Percentiles rank a stretch among this genome's conserved stretches.
phyloP scores from a whole-genome alignment of 2,329 filamentous ascomycete species.

The Colletotrichum abscissum region DNA sequence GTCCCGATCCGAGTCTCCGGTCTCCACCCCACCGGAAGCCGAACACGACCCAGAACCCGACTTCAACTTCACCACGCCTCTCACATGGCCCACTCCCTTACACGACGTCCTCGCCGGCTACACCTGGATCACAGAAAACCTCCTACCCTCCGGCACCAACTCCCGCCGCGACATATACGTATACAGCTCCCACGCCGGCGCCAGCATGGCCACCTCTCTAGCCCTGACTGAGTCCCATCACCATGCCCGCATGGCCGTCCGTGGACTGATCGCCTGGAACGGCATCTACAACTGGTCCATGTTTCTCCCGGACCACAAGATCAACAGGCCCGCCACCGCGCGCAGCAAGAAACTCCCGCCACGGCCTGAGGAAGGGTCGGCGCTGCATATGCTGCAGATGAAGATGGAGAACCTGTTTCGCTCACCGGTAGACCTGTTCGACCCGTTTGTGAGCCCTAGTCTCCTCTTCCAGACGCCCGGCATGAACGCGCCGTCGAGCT shows the following conservation, averaged over 20 bases:
- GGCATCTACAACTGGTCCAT: slow-evolving; percentile 74
- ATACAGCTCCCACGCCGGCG: slow-evolving; percentile 69
- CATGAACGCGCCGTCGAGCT: slow-evolving; percentile 56
- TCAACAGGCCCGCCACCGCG: slow-evolving; percentile 46
- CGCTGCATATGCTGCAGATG: slow-evolving; percentile 50
- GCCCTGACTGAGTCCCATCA: slow-evolving; percentile 66
- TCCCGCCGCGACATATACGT: slow-evolving; percentile 57
- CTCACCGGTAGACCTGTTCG: slow-evolving; percentile 62
- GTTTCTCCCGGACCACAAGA: slow-evolving; percentile 64
- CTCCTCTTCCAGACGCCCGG: slow-evolving; percentile 69
- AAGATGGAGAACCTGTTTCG: slow-evolving; percentile 58
- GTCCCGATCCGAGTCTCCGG: slow-evolving; percentile 50
- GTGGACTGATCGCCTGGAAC: slow-evolving; percentile 67
- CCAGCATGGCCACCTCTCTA: slow-evolving; percentile 65
- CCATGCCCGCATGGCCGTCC: slow-evolving; percentile 57
- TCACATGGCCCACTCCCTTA: slow-evolving; percentile 66
- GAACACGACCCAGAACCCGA: slow-evolving; percentile 12
- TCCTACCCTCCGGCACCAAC: slow-evolving; percentile 48
- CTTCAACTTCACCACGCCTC: slow-evolving; percentile 38
- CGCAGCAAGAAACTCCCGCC: slow-evolving; percentile 30
- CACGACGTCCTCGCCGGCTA: slow-evolving; percentile 68
- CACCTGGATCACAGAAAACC: slow-evolving; percentile 59
- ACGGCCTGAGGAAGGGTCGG: slow-evolving; percentile 45
- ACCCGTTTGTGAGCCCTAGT: slow-evolving; percentile 68
- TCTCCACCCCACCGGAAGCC: slow-evolving; percentile 23